phyloP scores from a whole-genome alignment of 1,139 yeast genomes.

The Pichia kudriavzevii region DNA sequence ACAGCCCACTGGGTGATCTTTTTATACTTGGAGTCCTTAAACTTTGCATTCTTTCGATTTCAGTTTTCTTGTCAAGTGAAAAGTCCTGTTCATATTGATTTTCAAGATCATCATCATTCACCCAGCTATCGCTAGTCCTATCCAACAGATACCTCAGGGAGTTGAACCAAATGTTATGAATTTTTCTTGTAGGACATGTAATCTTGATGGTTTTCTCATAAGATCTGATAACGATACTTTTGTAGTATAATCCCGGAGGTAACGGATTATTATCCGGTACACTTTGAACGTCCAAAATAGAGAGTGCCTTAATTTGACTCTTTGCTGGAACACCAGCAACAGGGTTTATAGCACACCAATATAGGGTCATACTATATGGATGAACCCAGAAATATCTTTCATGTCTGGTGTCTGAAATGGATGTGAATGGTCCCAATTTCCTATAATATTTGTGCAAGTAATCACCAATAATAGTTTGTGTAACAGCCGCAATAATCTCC shows the following conservation, averaged over 20 bases:
- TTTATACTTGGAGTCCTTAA: conserved; percentile 23
- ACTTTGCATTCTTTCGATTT: conserved; percentile 23
- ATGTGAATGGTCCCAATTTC: conserved; percentile 63
- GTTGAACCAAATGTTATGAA: conserved; percentile 90
- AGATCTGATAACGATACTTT: conserved; percentile 72
- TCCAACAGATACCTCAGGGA: conserved; percentile 72
- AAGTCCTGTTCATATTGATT: conserved; percentile 26
- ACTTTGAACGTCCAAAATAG: conserved; percentile 71
- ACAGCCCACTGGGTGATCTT: conserved; percentile 2
- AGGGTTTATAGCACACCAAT: conserved; percentile 85
- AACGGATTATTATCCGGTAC: conserved; percentile 80
- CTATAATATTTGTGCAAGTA: conserved; percentile 82
- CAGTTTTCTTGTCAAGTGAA: conserved; percentile 23
- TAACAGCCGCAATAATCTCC: conserved; percentile 76
- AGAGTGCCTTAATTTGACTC: conserved; percentile 68
- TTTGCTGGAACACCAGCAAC: conserved; percentile 61
- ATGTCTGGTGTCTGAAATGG: conserved; percentile 75
- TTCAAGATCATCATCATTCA: conserved; percentile 22
- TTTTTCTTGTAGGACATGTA: conserved; percentile 80
- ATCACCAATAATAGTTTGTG: conserved; percentile 92
- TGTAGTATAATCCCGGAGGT: conserved; percentile 85
- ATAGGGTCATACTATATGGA: conserved; percentile 84
- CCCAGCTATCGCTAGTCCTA: conserved; percentile 57
- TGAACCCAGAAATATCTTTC: conserved; percentile 95
- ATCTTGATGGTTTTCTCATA: conserved; percentile 62